Evolutionary conservation across 495 filamentous ascomycete genomes (phyloP).

Genomic region (Hypomontagnella monticulosa): DNA sequence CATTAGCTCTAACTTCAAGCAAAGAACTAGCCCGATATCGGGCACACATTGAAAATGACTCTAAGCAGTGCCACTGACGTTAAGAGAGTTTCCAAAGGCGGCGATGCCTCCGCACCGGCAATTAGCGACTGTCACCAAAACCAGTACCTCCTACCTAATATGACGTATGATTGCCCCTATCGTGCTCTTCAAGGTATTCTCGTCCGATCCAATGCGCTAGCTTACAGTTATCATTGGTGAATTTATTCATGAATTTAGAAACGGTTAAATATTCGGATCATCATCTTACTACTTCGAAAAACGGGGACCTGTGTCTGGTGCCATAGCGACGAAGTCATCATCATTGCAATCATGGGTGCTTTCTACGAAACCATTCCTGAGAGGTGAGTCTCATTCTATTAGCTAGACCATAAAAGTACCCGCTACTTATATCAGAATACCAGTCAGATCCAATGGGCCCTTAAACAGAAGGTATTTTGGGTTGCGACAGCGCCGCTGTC

Average conservation of each 20-base stretch:
- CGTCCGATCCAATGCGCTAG: constrained; percentile 4
- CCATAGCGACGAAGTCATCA: background rate
- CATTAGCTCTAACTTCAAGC: too few species aligned
- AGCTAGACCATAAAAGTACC: too few species aligned
- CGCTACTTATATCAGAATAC: too few species aligned
- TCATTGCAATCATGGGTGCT: constrained; percentile 61
- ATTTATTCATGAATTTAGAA: background rate
- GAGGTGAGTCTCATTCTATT: background rate
- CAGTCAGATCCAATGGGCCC: constrained; percentile 60
- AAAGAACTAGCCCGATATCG: too few species aligned
- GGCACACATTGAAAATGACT: too few species aligned
- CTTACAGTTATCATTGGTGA: constrained; percentile 4
- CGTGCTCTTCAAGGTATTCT: background rate
- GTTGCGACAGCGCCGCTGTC: constrained; percentile 71
- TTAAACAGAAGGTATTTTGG: constrained; percentile 72
- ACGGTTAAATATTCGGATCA: too few species aligned
- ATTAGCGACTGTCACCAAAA: constrained; percentile 4
- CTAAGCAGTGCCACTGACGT: too few species aligned
- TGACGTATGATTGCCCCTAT: background rate
- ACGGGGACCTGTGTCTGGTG: too few species aligned
- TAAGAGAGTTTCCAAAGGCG: background rate
- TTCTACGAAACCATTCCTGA: constrained; percentile 70
- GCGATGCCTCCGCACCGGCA: constrained; percentile 23
- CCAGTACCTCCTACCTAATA: constrained; percentile 9
- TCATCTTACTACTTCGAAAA: too few species aligned